phyloP scores from a whole-genome alignment of 805 yeast species.

The Phaffomyces antillensis region DNA sequence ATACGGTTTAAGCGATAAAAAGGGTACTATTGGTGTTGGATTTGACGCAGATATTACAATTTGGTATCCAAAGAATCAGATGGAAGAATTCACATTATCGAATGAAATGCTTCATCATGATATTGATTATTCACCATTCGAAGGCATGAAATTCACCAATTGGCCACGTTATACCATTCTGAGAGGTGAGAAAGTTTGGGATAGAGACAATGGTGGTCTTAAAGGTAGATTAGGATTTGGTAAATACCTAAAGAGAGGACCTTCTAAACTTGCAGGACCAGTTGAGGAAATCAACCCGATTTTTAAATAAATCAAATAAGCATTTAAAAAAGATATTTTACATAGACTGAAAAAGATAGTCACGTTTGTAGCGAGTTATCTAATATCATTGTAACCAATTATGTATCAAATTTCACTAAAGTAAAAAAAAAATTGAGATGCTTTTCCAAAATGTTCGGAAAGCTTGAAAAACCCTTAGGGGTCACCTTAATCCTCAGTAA shows the following conservation, averaged over 20 bases:
- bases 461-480: no score
- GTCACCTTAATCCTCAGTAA: no score
- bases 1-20: constrained; percentile 34
- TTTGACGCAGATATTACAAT: constrained; percentile 42
- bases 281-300: constrained; percentile 18
- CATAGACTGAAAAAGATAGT: background rate
- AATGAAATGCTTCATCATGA: constrained; percentile 30
- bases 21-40: constrained; percentile 40
- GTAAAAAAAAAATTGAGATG: no score
- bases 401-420: background rate
- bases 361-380: no score
- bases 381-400: no score
- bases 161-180: constrained; percentile 41
- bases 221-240: constrained; percentile 18
- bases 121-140: constrained; percentile 34
- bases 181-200: constrained; percentile 31
- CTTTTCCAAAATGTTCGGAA: no score
- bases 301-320: background rate
- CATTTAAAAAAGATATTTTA: background rate
- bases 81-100: constrained; percentile 21
- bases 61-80: constrained; percentile 36
- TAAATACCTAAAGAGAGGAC: constrained; percentile 23
- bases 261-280: constrained; percentile 18
- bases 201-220: constrained; percentile 20
- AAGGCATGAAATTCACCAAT: constrained; percentile 33